Base-by-base conservation (phyloP, 2,329 filamentous ascomycete species). In the Talaromyces sp. region DNA sequence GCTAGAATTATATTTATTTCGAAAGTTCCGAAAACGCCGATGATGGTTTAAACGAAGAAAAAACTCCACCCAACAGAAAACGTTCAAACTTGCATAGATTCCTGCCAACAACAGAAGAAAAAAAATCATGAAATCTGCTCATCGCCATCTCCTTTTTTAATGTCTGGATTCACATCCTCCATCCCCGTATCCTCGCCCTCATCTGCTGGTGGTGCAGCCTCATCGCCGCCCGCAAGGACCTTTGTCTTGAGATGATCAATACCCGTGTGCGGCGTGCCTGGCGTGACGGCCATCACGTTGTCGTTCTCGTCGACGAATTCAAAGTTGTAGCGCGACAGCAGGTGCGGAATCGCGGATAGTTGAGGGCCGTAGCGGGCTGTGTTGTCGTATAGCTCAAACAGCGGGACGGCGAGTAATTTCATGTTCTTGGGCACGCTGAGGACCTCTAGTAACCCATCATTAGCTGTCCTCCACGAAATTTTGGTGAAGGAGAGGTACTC, bases 301-400 rank as follows among this genome's bases (percentile, higher is more conserved):
- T 92, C 93, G 54, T 91, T 84, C 77, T 99, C 94, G 73, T 99
- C 91, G 51, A 97, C 89, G 68, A 96, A 97, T 72, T 99, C 92
- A 72, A 97, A 97, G 77, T 97, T 95, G 79, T 97, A 99, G 58
- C 92, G 85, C 65, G 92, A 96, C 11, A 99, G 84, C 4, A 97
- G 83, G 74, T 99, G 94, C 0, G 94, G 94, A 60, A 99, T 97
- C 0, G 94, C 94, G 1, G 92, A 96, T 17, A 99, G 86, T 73
- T 99, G 94, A 4, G 94, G 94, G 0, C 94, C 94, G 73, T 99
- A 99, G 62, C 94, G 84, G 12, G 88, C 89, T 0, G 91, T 96
- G 76, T 99, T 99, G 71, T 99, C 94, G 80, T 99, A 99, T 43
- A 99, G 86, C 78, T 99, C 94, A 77, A 97, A 97, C 0, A 99